Evolutionary conservation across 129 eudicot species (phyloP).

Genomic region (Kitagawia praeruptora): DNA sequence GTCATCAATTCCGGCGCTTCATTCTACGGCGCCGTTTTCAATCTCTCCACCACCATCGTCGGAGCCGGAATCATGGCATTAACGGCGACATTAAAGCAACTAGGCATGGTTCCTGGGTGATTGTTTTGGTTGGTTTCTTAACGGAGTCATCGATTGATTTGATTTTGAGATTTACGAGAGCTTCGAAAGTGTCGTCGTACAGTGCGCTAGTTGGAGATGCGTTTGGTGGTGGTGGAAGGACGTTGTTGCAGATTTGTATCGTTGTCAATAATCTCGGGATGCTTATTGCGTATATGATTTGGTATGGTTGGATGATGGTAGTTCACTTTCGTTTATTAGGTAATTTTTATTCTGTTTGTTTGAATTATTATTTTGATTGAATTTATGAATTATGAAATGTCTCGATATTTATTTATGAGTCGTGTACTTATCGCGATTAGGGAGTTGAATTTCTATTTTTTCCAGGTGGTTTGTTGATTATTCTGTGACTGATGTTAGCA

Average conservation of each 20-base stretch:
- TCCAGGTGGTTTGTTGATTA: not conserved
- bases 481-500: too few relatives aligned
- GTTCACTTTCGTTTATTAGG: not conserved
- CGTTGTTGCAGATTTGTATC: not conserved
- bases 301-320: constrained; percentile 2
- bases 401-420: not conserved
- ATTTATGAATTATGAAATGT: not conserved
- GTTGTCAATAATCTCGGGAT: not conserved
- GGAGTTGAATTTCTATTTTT: not conserved
- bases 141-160: not conserved
- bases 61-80: constrained; percentile 98
- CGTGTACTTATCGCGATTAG: too few relatives aligned
- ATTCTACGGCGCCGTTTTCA: constrained; percentile 82
- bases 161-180: not conserved
- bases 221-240: not conserved
- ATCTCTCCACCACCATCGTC: constrained; percentile 77
- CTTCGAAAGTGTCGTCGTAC: not conserved
- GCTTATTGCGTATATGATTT: constrained; percentile 2
- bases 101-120: constrained; percentile 62
- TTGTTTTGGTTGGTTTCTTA: not conserved
- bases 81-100: constrained; percentile 74
- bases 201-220: constrained; percentile 4
- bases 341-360: not conserved
- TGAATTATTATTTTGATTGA: not conserved
- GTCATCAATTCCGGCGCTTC: constrained; percentile 46